Evolutionary conservation across 768 basidiomycete genomes (phyloP), one percentile per base, ranked within the genome.

Genomic region (Mycena haematopus): DNA sequence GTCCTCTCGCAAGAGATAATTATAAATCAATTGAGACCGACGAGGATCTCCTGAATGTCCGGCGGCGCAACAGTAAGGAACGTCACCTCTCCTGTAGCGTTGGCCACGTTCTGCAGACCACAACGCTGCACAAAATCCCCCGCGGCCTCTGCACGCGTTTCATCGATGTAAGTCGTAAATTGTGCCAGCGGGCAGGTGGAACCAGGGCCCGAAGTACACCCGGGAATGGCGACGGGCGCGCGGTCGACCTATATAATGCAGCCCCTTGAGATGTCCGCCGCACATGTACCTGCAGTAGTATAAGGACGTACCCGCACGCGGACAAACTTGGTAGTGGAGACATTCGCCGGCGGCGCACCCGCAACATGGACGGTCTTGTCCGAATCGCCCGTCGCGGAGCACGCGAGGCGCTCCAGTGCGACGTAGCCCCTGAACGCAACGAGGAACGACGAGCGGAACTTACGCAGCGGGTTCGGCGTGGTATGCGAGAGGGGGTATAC

Each of bases 381-480:
- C 6, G 59, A 17, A 14, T 36, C 36, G 27, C 21, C 38, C 19
- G 64, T 33, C 27, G 52, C 19, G 17, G 64, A 65, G 67, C 81
- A 82, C 2, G 73, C 69, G 11, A 82, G 68, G 4, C 78, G 73
- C 65, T 82, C 81, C 15, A 81, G 68, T 0, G 80, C 78, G 56
- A 81, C 68, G 54, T 79, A 73, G 1, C 79, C 80, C 7, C 75
- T 70, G 70, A 82, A 82, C 6, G 76, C 68, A 19, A 80, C 78
- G 42, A 80, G 68, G 65, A 75, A 73, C 1, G 78, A 78, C 7
- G 78, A 67, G 42, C 78, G 75, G 71, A 80, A 81, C 14, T 71
- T 66, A 52, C 77, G 78, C 17, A 52, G 45, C 15, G 73, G 52
- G 58, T 77, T 69, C 0, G 74, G 76, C 13, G 54, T 61, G 4